These are phyloP conservation scores for Penicillium italicum DNA, from an alignment of 2,329 filamentous ascomycete genomes.

Conservation along the genomic window DNA sequence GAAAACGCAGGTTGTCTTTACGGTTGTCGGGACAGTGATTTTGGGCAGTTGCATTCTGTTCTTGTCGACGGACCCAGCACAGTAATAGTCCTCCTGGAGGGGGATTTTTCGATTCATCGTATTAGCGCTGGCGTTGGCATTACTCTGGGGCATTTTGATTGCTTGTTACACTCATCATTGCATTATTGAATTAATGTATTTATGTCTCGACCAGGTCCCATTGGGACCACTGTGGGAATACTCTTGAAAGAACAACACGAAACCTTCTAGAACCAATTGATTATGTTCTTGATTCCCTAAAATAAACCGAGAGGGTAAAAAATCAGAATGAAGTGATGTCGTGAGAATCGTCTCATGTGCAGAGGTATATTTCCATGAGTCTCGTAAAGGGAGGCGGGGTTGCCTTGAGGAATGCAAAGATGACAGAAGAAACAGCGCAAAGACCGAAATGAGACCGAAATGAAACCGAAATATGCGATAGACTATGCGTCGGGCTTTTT, in stretches of 20 bases:
- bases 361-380: conserved; percentile 17
- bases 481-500: conserved; percentile 3
- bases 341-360: conserved; percentile 1
- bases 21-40: conserved; percentile 43
- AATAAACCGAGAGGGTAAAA: neutral
- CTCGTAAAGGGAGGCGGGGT: conserved; percentile 1
- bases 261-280: neutral
- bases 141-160: neutral
- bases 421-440: neutral
- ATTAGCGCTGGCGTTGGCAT: conserved; percentile 4
- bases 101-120: neutral
- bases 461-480: neutral
- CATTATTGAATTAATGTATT: neutral
- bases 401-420: conserved; percentile 10
- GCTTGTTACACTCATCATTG: neutral
- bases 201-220: neutral
- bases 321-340: neutral
- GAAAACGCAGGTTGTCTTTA: conserved; percentile 79
- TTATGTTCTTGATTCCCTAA: neutral
- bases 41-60: conserved; percentile 46
- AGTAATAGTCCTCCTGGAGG: neutral
- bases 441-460: conserved; percentile 3
- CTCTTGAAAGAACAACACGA: neutral
- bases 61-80: conserved; percentile 39
- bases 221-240: neutral